Evolutionary conservation across 176 grass and related monocot species (phyloP).

Genomic region (Chloris gayana): DNA sequence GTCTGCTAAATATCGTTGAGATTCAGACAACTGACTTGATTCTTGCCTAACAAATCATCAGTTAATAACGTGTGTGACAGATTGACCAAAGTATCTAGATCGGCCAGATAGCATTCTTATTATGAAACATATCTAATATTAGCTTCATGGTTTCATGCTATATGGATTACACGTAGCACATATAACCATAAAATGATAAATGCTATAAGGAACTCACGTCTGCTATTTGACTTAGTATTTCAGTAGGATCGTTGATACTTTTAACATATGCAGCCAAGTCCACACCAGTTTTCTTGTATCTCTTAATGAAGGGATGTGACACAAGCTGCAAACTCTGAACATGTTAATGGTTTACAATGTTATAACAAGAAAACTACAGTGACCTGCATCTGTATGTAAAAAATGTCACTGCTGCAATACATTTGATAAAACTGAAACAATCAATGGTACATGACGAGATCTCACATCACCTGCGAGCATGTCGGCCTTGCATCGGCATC

Average conservation of each 20-base stretch:
- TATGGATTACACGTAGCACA: not conserved
- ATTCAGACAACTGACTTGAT: not conserved
- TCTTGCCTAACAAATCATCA: not conserved
- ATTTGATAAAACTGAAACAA: too few species aligned
- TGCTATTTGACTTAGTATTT: constrained; percentile 64
- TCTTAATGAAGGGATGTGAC: constrained; percentile 72
- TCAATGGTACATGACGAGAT: not conserved
- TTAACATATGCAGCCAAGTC: constrained; percentile 60
- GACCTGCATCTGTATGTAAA: not conserved
- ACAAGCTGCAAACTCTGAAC: constrained; percentile 55
- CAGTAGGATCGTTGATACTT: constrained; percentile 54
- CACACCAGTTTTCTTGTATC: constrained; percentile 53
- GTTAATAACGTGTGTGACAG: not conserved
- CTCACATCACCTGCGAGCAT: constrained; percentile 59
- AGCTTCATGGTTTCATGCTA: not conserved
- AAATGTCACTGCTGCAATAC: too few species aligned
- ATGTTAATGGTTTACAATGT: not conserved
- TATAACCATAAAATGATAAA: not conserved
- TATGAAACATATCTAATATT: not conserved
- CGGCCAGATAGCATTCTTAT: too few species aligned
- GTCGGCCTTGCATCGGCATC: constrained; percentile 72
- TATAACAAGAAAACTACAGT: not conserved
- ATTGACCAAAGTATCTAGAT: not conserved
- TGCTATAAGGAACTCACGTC: constrained; percentile 52
- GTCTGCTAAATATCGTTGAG: constrained; percentile 1